Evolutionary conservation across 352 stramenopile genomes (phyloP).

Genomic region (Pythium apleroticum): DNA sequence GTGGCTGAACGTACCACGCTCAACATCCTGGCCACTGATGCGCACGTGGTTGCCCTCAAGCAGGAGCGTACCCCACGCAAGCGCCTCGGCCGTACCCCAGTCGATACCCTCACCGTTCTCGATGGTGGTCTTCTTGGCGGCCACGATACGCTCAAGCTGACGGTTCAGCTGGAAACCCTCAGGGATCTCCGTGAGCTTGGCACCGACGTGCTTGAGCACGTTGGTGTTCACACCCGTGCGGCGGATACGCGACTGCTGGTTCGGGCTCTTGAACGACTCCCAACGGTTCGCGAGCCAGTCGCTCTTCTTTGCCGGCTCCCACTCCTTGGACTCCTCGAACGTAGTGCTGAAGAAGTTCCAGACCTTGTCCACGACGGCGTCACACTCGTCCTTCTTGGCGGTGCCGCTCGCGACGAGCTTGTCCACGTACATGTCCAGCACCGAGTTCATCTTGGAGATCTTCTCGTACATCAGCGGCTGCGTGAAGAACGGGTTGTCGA

Average conservation of each 20-base stretch:
- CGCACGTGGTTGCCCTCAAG: conserved; percentile 84
- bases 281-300: conserved; percentile 96
- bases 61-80: conserved; percentile 82
- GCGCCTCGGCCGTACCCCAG: conserved; percentile 86
- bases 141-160: conserved; percentile 85
- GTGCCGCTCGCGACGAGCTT: conserved; percentile 61
- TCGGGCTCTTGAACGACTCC: conserved; percentile 96
- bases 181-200: conserved; percentile 77
- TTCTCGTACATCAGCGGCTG: conserved; percentile 89
- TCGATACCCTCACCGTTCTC: conserved; percentile 81
- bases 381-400: conserved; percentile 51
- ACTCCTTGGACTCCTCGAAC: conserved; percentile 70
- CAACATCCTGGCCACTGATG: conserved; percentile 86
- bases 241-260: conserved; percentile 90
- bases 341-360: conserved; percentile 61
- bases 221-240: conserved; percentile 93
- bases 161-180: conserved; percentile 80
- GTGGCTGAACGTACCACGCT: conserved; percentile 90
- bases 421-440: conserved; percentile 73
- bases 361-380: conserved; percentile 54
- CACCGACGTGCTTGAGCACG: conserved; percentile 90
- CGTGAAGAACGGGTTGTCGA: conserved; percentile 88
- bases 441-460: conserved; percentile 84
- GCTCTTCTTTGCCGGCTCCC: conserved; percentile 72
- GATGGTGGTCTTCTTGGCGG: conserved; percentile 69